Conservation (phyloP, 1,284 basidiomycete genomes). For the Abortiporus biennis region DNA sequence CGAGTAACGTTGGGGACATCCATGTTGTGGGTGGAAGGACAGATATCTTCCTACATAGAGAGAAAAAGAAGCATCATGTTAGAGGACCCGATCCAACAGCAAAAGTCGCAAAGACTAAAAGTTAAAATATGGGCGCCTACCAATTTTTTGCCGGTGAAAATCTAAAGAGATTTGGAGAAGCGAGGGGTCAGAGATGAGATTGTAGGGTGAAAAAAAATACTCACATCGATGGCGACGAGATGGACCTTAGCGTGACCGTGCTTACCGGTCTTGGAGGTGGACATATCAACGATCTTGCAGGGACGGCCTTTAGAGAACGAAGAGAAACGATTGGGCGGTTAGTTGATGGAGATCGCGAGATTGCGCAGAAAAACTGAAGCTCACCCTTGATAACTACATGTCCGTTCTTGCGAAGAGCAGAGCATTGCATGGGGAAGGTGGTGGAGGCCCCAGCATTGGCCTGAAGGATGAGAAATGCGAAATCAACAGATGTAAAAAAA, state of each 20-base stretch:
- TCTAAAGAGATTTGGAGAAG: constrained; percentile 39
- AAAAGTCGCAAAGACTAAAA: background rate
- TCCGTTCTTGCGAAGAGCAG: constrained; percentile 90
- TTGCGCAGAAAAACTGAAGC: constrained; percentile 6
- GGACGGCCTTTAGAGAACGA: constrained; percentile 59
- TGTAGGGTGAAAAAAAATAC: constrained; percentile 29
- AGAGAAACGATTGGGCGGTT: background rate
- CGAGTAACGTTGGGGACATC: constrained; percentile 94
- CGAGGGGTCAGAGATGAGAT: background rate
- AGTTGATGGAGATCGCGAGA: background rate
- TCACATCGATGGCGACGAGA: constrained; percentile 92
- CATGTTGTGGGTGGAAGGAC: constrained; percentile 98
- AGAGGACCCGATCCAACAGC: constrained; percentile 8
- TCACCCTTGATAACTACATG: constrained; percentile 95
- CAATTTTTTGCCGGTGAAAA: constrained; percentile 94
- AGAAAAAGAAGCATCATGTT: constrained; percentile 7
- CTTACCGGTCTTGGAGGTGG: constrained; percentile 99
- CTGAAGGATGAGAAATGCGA: constrained; percentile 26
- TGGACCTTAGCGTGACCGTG: constrained; percentile 99
- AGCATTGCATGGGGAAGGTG: constrained; percentile 97
- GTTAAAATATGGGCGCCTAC: constrained; percentile 30
- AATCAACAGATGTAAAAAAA: background rate
- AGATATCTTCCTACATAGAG: constrained; percentile 86
- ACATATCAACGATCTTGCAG: constrained; percentile 99
- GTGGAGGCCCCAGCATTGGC: constrained; percentile 78